These are phyloP conservation scores for Neoscytalidium dimidiatum DNA, from an alignment of 2,329 filamentous ascomycete species.

Conservation along the genomic window DNA sequence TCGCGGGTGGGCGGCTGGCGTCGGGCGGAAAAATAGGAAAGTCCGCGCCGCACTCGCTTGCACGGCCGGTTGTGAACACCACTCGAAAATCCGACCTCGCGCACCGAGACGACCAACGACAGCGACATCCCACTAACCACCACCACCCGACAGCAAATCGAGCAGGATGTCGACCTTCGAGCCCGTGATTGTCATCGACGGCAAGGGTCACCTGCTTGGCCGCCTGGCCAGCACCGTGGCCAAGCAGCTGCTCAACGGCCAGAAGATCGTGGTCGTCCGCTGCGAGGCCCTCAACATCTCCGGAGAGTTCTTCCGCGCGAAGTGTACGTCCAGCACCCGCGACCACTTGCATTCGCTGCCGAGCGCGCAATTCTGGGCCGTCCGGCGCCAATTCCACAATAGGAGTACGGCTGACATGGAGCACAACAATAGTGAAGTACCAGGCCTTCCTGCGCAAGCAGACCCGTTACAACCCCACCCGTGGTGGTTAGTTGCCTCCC, in stretches of 20 bases:
- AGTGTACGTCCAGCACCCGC: conserved; percentile 74
- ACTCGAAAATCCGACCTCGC: conserved; percentile 17
- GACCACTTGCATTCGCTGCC: background rate
- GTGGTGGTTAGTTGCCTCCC: conserved; percentile 72
- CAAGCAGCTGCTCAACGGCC: conserved; percentile 98
- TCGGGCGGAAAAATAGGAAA: background rate
- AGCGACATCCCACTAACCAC: conserved; percentile 21
- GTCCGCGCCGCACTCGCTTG: conserved; percentile 14
- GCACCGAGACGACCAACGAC: conserved; percentile 20
- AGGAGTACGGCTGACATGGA: conserved; percentile 50
- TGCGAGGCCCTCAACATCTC: conserved; percentile 99
- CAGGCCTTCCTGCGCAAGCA: conserved; percentile 99
- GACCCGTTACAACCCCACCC: conserved; percentile 99
- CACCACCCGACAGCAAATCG: conserved; percentile 21
- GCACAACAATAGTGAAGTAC: conserved; percentile 85
- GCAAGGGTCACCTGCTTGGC: conserved; percentile 99
- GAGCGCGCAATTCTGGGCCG: background rate
- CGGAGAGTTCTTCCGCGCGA: conserved; percentile 99
- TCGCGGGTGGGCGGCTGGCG: conserved; percentile 7
- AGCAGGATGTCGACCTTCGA: conserved; percentile 67
- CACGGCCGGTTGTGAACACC: conserved; percentile 12
- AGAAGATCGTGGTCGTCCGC: conserved; percentile 99
- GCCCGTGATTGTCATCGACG: conserved; percentile 91
- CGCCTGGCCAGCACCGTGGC: conserved; percentile 96
- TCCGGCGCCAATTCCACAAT: conserved; percentile 16